Percentiles rank a stretch among this genome's conserved stretches.
phyloP scores from a whole-genome alignment of 2,329 filamentous ascomycete genomes.

The Botryotinia calthae region DNA sequence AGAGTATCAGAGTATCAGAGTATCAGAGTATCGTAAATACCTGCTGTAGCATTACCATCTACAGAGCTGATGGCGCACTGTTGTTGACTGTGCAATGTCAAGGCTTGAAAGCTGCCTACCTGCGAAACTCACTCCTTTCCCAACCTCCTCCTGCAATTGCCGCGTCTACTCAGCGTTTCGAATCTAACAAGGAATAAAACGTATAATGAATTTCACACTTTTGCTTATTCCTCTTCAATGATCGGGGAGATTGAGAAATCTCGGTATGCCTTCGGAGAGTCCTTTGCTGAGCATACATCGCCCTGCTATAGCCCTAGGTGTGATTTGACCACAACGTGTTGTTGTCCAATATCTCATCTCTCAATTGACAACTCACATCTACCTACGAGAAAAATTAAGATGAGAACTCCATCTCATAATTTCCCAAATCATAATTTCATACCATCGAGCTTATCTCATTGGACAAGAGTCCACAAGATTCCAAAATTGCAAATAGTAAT shows the following conservation, averaged over 20 bases:
- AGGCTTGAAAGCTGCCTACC: background rate
- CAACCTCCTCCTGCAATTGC: slow-evolving; percentile 12
- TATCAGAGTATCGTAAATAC: background rate
- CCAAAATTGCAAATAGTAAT: slow-evolving; percentile 11
- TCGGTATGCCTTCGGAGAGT: background rate
- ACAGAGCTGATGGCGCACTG: slow-evolving; percentile 8
- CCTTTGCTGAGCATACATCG: background rate
- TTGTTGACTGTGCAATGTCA: background rate
- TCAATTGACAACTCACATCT: slow-evolving; percentile 1
- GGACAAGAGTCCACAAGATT: background rate
- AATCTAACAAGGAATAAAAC: slow-evolving; percentile 1
- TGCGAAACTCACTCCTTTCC: background rate
- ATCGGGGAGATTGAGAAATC: background rate
- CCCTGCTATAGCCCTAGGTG: background rate
- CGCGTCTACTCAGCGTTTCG: background rate
- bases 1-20: background rate
- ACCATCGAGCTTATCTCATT: background rate
- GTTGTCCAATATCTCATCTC: background rate
- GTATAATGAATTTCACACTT: background rate
- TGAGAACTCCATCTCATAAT: slow-evolving; percentile 13
- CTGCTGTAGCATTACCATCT: background rate
- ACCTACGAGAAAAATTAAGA: background rate
- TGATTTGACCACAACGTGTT: background rate
- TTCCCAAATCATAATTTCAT: slow-evolving; percentile 11
- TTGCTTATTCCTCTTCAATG: background rate